These are phyloP conservation scores for Xylaria telfairii DNA, from an alignment of 495 filamentous ascomycete genomes.

Conservation along the genomic window DNA sequence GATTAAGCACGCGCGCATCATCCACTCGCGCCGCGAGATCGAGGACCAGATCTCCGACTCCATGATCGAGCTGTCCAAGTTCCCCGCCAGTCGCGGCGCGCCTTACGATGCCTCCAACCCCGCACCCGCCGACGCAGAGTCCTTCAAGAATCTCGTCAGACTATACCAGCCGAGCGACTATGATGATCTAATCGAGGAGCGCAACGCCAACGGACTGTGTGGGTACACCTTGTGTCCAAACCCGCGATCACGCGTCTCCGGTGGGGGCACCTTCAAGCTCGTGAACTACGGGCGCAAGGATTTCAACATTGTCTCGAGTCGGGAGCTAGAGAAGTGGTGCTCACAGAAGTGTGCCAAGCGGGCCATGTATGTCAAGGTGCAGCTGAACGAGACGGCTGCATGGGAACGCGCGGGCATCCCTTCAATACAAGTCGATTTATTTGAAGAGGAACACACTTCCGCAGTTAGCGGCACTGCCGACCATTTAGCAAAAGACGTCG, in stretches of 20 bases:
- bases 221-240: constrained; percentile 80
- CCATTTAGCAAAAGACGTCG: constrained; percentile 39
- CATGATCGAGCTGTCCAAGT: constrained; percentile 72
- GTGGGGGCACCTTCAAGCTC: constrained; percentile 57
- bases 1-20: constrained; percentile 77
- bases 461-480: constrained; percentile 22
- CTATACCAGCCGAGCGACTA: constrained; percentile 88
- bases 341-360: constrained; percentile 76
- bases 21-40: constrained; percentile 77
- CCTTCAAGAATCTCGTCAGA: constrained; percentile 63
- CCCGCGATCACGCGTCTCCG: constrained; percentile 50
- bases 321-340: constrained; percentile 87
- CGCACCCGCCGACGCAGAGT: constrained; percentile 57
- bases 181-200: constrained; percentile 83
- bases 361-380: constrained; percentile 83
- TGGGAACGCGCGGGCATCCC: constrained; percentile 69
- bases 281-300: constrained; percentile 53
- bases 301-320: constrained; percentile 62
- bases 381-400: constrained; percentile 77
- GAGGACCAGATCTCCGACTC: constrained; percentile 60
- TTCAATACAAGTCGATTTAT: constrained; percentile 55
- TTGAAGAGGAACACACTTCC: constrained; percentile 53
- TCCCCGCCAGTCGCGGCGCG: constrained; percentile 63
- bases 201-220: constrained; percentile 78
- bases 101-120: constrained; percentile 64